Evolutionary conservation across 202 grass and related monocot genomes (phyloP).

Genomic region (Brachypodium distachyon): DNA sequence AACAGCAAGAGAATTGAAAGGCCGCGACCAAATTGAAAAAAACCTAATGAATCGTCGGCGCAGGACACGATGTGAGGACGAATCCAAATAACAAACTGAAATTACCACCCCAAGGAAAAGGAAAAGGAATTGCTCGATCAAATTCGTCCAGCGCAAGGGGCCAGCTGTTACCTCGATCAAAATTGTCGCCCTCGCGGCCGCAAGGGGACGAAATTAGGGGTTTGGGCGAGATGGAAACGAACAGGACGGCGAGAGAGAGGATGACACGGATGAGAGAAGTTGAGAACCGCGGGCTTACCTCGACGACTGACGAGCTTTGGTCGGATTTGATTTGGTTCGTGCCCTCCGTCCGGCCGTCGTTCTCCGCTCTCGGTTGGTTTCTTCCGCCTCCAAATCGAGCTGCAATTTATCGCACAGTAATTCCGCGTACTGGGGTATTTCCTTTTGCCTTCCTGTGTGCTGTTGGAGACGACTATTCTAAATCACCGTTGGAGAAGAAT

Average conservation of each 20-base stretch:
- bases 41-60: background rate
- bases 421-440: background rate
- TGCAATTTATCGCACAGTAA: background rate
- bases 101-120: background rate
- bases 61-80: background rate
- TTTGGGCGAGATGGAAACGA: background rate
- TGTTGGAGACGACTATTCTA: background rate
- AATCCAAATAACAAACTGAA: background rate
- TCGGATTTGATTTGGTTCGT: background rate
- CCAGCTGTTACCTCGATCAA: background rate
- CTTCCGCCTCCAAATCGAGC: background rate
- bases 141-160: no score
- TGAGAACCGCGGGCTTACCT: background rate
- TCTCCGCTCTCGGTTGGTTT: background rate
- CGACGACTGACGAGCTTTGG: background rate
- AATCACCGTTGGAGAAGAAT: background rate
- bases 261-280: background rate
- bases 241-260: background rate
- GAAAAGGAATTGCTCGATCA: background rate
- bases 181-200: background rate
- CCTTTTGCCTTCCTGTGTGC: background rate
- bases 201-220: background rate
- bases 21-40: background rate
- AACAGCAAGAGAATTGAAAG: slow-evolving; percentile 15
- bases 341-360: background rate